A percentile compares a stretch with the other conserved stretches of the same genome.
These are phyloP conservation scores for Xylaria sp. DNA, from an alignment of 2,329 filamentous ascomycete genomes.

Conservation along the genomic window DNA sequence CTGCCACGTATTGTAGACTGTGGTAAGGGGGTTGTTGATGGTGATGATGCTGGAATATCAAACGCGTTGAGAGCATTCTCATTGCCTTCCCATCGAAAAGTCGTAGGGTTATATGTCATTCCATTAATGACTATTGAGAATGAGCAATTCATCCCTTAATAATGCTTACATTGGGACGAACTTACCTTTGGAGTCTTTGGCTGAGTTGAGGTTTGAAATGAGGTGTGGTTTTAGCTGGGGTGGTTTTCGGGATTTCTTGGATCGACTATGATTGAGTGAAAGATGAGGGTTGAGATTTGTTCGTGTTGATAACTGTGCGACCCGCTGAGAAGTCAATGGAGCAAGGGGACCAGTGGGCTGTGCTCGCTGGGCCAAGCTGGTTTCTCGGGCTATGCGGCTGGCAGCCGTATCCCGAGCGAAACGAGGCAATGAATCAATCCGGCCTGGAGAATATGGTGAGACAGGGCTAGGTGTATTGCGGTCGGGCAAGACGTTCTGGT, in stretches of 20 bases:
- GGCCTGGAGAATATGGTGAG: constrained; percentile 63
- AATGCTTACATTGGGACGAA: neutral
- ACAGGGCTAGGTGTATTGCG: constrained; percentile 59
- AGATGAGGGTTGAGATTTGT: constrained; percentile 53
- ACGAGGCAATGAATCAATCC: constrained; percentile 60
- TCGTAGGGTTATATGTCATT: constrained; percentile 91
- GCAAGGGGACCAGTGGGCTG: constrained; percentile 60
- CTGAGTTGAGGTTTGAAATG: constrained; percentile 79
- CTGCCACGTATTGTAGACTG: constrained; percentile 57
- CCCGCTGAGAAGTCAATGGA: constrained; percentile 60
- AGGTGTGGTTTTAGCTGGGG: constrained; percentile 79
- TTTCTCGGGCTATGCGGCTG: constrained; percentile 68
- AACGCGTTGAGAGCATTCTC: constrained; percentile 84
- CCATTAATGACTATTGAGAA: constrained; percentile 75
- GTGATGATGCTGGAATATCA: constrained; percentile 65
- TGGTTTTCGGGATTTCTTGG: constrained; percentile 62
- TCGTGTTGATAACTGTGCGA: constrained; percentile 58
- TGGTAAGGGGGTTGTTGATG: constrained; percentile 55
- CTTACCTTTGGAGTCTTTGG: constrained; percentile 82
- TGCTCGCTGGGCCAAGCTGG: constrained; percentile 63
- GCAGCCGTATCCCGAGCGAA: constrained; percentile 70
- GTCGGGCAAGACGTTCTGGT: constrained; percentile 61
- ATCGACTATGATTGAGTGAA: constrained; percentile 51
- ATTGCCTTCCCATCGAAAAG: constrained; percentile 94
- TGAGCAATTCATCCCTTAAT: neutral